Evolutionary conservation across 352 stramenopile species (phyloP), one percentile per base, ranked within the genome.

Genomic region (Phytophthora vignae): DNA sequence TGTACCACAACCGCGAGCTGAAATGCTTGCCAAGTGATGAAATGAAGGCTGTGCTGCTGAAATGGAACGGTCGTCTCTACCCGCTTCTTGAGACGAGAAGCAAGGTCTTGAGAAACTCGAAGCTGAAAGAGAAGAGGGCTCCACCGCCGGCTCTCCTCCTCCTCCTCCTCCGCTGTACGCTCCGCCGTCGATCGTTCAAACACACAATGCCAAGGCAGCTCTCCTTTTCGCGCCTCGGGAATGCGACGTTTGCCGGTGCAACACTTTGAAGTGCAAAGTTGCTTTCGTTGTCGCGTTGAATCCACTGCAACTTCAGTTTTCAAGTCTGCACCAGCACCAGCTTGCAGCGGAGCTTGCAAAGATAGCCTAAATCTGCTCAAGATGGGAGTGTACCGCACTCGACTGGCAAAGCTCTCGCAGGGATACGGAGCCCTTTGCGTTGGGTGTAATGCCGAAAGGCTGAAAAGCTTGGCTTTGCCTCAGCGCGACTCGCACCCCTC

Each of bases 281-380:
- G 12, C 38, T n/a, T 27, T 44, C 54, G 49, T 71, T 40, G 68
- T 71, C 61, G 17, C 4, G 49, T 74, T 40, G 67, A 67, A 21
- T 27, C 17, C 46, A 58, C 54, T 42, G 17, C 48, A 74, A 72
- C 69, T 71, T 75, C 61, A 75, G 68, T 71, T 75, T 75, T 71
- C 49, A 67, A 64, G 53, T 38, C 42, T 48, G 40, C 40, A 7
- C 15, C 14, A 12, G 31, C 46, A 60, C 14, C 53, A n/a, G n/a
- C n/a, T n/a, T n/a, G n/a, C n/a, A n/a, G n/a, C n/a, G n/a, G n/a
- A 64, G 63, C 46, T 42, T 55, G 17, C n/a, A 72, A 54, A 74
- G 55, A 62, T 27, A 59, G 63, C 27, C 50, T 60, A 63, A 71
- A 74, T 60, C 63, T 75, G 61, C 31, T 15, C 21, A 40, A 17